Evolutionary conservation across 2,329 filamentous ascomycete genomes (phyloP).

Genomic region (Beauveria varroae): DNA sequence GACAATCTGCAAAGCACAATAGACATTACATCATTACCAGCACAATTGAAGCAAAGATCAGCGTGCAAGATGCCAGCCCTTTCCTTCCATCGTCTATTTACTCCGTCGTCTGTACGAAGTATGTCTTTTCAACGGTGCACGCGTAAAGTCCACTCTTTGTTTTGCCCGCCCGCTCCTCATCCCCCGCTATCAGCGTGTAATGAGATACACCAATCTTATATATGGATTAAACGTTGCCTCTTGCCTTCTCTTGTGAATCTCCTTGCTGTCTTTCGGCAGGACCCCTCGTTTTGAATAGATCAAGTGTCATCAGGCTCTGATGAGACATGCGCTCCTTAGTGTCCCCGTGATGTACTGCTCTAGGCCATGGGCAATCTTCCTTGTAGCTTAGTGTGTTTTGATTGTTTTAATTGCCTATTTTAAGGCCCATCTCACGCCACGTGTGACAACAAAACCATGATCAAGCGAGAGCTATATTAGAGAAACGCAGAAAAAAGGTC

Average conservation of each 20-base stretch:
- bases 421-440: not conserved
- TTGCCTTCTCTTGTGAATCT: not conserved
- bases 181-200: not conserved
- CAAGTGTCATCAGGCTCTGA: not conserved
- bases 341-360: no score
- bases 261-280: not conserved
- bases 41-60: no score
- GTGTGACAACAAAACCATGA: not conserved
- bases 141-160: not conserved
- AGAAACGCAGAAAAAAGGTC: no score
- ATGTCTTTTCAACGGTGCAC: not conserved
- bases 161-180: not conserved
- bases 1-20: no score
- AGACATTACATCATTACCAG: no score
- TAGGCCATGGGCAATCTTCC: no score
- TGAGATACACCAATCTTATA: not conserved
- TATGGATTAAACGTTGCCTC: not conserved
- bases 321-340: no score
- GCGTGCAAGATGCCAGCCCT: no score
- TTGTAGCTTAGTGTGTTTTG: not conserved
- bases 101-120: no score
- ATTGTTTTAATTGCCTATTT: not conserved
- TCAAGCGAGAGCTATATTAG: not conserved
- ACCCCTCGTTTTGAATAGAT: not conserved
- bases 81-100: no score